Percentiles rank a stretch among this genome's conserved stretches.
These are phyloP conservation scores for Plantago coronopus DNA, from an alignment of 305 asterid genomes.

Conservation along the genomic window DNA sequence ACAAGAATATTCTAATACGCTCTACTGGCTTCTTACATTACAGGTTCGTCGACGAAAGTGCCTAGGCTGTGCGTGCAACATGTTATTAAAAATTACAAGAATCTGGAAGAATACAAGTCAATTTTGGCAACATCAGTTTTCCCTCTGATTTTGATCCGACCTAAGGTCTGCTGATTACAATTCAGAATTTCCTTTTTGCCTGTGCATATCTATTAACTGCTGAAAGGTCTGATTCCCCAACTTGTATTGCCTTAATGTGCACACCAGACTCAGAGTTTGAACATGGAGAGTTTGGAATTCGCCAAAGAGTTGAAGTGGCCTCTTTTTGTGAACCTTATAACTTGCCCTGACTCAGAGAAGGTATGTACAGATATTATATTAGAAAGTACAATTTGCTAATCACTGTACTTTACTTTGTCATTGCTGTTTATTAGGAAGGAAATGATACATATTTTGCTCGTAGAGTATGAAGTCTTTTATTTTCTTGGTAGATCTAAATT, in stretches of 20 bases:
- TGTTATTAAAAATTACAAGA: conserved; percentile 48
- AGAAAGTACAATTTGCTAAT: not conserved
- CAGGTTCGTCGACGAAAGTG: conserved; percentile 50
- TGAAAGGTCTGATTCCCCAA: conserved; percentile 20
- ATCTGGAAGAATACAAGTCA: conserved; percentile 41
- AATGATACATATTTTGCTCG: not conserved
- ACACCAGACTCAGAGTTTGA: conserved; percentile 57
- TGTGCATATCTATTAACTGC: not conserved
- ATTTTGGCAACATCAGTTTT: conserved; percentile 54
- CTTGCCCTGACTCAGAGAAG: conserved; percentile 46
- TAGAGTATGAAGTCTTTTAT: not conserved
- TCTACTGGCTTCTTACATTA: not conserved
- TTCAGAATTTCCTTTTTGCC: conserved; percentile 7
- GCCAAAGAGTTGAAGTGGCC: conserved; percentile 76
- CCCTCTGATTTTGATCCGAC: conserved; percentile 63
- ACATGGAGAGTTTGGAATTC: conserved; percentile 72
- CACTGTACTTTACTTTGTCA: no score
- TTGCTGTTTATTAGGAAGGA: not conserved
- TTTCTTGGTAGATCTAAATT: not conserved
- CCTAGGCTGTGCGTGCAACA: conserved; percentile 55
- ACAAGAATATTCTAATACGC: not conserved
- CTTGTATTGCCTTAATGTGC: conserved; percentile 25
- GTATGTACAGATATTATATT: conserved; percentile 31
- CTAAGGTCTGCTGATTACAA: conserved; percentile 47
- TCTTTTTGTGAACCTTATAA: conserved; percentile 49